Conservation (phyloP, 495 filamentous ascomycete species). For the Hyaloscypha finlandica region DNA sequence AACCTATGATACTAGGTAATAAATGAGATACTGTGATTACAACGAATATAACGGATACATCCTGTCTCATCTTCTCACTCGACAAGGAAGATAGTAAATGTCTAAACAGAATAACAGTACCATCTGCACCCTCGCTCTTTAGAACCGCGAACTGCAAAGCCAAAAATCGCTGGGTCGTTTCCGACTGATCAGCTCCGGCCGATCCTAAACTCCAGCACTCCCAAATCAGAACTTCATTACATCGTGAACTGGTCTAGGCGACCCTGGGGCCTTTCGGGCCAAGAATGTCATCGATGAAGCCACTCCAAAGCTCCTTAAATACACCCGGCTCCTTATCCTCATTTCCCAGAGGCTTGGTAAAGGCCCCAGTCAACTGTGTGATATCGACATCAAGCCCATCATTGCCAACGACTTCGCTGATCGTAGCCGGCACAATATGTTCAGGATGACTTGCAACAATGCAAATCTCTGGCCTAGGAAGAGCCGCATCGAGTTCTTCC, state of each 20-base stretch:
- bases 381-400: conserved; percentile 32
- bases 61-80: too few relatives aligned
- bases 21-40: neutral
- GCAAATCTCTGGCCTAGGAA: conserved; percentile 28
- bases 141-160: neutral
- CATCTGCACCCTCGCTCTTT: neutral
- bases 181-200: conserved; percentile 11
- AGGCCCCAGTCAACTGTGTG: conserved; percentile 18
- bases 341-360: neutral
- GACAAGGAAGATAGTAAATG: neutral
- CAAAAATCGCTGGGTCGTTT: neutral
- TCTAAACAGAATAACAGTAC: neutral
- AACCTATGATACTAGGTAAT: too few relatives aligned
- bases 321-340: conserved; percentile 26
- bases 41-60: neutral
- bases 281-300: conserved; percentile 34
- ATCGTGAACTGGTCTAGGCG: conserved; percentile 16
- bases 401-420: conserved; percentile 35
- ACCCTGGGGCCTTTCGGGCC: conserved; percentile 22
- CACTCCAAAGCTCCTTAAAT: conserved; percentile 29
- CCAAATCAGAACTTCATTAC: neutral
- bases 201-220: conserved; percentile 8
- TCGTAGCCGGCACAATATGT: conserved; percentile 22
- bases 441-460: conserved; percentile 32
- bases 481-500: conserved; percentile 28